Percentiles rank a stretch among this genome's conserved stretches.
phyloP scores from a whole-genome alignment of 805 yeast genomes.

The Hanseniaspora nectarophila region DNA sequence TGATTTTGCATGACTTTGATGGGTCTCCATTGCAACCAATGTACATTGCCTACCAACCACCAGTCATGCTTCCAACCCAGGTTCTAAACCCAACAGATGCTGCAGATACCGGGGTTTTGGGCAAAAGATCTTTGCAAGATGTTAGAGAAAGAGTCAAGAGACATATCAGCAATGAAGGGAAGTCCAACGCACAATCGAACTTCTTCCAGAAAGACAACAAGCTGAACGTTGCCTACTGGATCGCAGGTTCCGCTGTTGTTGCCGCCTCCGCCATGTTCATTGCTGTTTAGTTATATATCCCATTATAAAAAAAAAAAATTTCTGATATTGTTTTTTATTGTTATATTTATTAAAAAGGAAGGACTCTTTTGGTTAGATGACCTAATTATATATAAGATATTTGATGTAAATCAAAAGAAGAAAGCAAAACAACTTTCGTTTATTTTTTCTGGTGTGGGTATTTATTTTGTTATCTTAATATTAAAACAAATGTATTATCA shows the following conservation, averaged over 20 bases:
- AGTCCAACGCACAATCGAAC: constrained; percentile 6
- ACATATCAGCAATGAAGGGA: constrained; percentile 4
- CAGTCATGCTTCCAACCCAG: constrained; percentile 87
- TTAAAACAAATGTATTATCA: not conserved
- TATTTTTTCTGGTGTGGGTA: too few relatives aligned
- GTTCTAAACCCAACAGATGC: constrained; percentile 66
- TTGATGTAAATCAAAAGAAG: too few relatives aligned
- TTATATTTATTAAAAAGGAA: not conserved
- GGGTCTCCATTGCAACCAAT: constrained; percentile 77
- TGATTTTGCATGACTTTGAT: constrained; percentile 63
- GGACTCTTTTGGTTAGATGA: not conserved
- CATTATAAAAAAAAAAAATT: too few relatives aligned
- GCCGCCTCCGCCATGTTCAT: constrained; percentile 1
- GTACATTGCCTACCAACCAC: constrained; percentile 85
- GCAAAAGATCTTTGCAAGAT: not conserved
- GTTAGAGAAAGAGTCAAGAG: constrained; percentile 12
- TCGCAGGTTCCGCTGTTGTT: constrained; percentile 3
- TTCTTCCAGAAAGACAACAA: not conserved
- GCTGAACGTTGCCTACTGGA: not conserved
- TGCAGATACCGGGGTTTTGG: constrained; percentile 14
- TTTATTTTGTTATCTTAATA: too few relatives aligned
- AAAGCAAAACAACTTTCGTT: too few relatives aligned
- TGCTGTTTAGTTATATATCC: not conserved
- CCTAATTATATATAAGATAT: not conserved
- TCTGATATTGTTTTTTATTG: not conserved